Conservation (phyloP, 192 early-diverging fungal species). For the Oehlia diaphana region DNA sequence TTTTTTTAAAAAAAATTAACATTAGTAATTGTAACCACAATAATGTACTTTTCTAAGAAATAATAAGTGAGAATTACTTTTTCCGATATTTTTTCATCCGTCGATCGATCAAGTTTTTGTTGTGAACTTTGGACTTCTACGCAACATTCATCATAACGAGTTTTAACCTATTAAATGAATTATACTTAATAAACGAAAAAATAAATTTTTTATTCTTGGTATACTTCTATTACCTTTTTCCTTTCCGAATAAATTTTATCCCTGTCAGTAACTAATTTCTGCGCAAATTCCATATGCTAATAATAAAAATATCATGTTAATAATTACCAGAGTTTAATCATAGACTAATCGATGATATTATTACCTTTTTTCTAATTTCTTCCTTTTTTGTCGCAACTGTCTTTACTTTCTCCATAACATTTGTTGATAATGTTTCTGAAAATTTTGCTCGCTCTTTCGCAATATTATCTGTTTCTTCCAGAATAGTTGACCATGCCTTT, state of each 20-base stretch:
- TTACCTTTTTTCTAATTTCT: conserved; percentile 70
- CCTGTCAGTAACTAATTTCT: conserved; percentile 56
- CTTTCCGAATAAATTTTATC: conserved; percentile 62
- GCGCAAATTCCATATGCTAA: conserved; percentile 68
- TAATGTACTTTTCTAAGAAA: too few relatives aligned
- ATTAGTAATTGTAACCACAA: neutral
- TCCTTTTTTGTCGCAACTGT: conserved; percentile 56
- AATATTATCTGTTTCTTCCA: conserved; percentile 56
- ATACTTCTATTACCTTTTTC: conserved; percentile 44
- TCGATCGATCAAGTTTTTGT: conserved; percentile 52
- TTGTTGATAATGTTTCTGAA: conserved; percentile 52
- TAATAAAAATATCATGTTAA: neutral
- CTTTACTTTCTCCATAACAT: conserved; percentile 59
- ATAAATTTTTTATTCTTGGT: neutral
- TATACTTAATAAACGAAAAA: neutral
- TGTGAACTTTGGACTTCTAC: conserved; percentile 61
- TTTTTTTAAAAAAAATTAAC: conserved; percentile 14
- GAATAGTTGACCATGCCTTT: conserved; percentile 58
- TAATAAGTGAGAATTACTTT: conserved; percentile 41
- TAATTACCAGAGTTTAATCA: neutral
- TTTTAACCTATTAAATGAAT: conserved; percentile 36
- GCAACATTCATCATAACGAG: conserved; percentile 63
- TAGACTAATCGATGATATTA: neutral
- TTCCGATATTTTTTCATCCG: conserved; percentile 61
- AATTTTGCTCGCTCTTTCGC: conserved; percentile 49